Percentiles rank a stretch among this genome's conserved stretches.
Evolutionary conservation across 768 basidiomycete species (phyloP).

Genomic region (Lactarius indigo): DNA sequence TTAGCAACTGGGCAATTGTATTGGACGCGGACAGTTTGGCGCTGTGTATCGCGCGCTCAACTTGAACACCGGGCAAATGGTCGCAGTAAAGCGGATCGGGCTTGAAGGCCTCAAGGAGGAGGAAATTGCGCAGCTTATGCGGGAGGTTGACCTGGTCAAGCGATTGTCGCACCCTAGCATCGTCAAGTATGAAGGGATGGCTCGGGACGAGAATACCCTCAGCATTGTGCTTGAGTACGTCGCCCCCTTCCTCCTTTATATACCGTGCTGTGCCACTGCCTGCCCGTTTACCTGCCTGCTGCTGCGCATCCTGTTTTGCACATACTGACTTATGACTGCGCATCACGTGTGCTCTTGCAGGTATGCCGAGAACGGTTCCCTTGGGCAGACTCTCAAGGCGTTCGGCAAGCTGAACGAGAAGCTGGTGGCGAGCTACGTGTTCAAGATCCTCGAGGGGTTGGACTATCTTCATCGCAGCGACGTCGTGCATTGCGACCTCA

Average conservation of each 20-base stretch:
- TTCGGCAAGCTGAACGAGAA: conserved; percentile 93
- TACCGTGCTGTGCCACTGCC: conserved; percentile 6
- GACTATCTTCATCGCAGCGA: conserved; percentile 87
- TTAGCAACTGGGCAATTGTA: conserved; percentile 96
- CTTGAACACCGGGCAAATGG: conserved; percentile 91
- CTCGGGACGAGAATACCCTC: conserved; percentile 79
- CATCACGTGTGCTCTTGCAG: conserved; percentile 40
- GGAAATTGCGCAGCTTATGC: conserved; percentile 88
- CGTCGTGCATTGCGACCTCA: conserved; percentile 97
- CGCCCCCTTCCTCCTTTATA: conserved; percentile 15
- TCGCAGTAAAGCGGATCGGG: conserved; percentile 97
- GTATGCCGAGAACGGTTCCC: conserved; percentile 94
- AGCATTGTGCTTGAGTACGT: conserved; percentile 94
- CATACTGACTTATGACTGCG: not conserved
- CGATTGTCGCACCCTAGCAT: conserved; percentile 90
- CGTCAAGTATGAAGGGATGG: conserved; percentile 97
- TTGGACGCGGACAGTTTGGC: conserved; percentile 96
- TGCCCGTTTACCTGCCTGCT: not conserved
- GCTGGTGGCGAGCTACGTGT: conserved; percentile 88
- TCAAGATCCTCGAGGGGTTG: conserved; percentile 94
- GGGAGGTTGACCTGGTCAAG: conserved; percentile 91
- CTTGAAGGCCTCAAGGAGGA: conserved; percentile 88
- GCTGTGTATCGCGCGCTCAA: conserved; percentile 94
- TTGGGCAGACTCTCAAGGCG: conserved; percentile 87
- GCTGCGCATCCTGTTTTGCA: not conserved